Conservation (phyloP, 768 basidiomycete genomes). For the Amanita rimosa region DNA sequence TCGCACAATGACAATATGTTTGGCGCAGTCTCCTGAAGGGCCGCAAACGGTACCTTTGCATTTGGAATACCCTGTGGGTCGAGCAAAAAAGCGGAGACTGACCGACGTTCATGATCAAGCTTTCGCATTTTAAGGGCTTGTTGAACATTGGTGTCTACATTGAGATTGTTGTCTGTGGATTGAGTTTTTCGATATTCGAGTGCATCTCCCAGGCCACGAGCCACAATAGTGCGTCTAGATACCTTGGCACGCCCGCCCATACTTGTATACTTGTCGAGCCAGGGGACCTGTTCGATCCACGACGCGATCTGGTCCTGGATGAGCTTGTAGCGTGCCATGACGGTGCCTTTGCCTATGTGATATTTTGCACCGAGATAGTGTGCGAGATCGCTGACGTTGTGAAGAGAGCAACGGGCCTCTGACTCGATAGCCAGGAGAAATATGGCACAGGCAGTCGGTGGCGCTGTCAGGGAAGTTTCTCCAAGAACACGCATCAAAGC, state of each 20-base stretch:
- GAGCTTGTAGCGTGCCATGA: conserved; percentile 61
- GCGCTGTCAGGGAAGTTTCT: conserved; percentile 21
- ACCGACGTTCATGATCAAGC: conserved; percentile 16
- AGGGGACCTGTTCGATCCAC: conserved; percentile 58
- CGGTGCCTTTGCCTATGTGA: conserved; percentile 36
- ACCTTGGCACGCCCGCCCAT: conserved; percentile 46
- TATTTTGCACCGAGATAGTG: conserved; percentile 40
- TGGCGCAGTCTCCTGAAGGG: neutral
- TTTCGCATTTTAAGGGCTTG: conserved; percentile 14
- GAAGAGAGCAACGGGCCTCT: conserved; percentile 39
- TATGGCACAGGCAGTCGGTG: conserved; percentile 55
- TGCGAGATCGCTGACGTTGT: conserved; percentile 46
- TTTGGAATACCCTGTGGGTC: conserved; percentile 34
- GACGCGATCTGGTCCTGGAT: conserved; percentile 49
- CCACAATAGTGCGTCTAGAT: conserved; percentile 52
- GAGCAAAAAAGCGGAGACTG: conserved; percentile 46
- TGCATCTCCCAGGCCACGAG: conserved; percentile 58
- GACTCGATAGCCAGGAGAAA: conserved; percentile 65
- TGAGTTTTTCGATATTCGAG: conserved; percentile 52
- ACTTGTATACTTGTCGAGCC: conserved; percentile 50
- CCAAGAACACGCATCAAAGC: conserved; percentile 27
- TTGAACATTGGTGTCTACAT: neutral
- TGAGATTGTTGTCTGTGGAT: neutral
- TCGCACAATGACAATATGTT: conserved; percentile 12
- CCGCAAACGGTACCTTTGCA: conserved; percentile 5